Base-by-base conservation (phyloP, 805 yeast species). In the Monosporozyma aerobia region DNA sequence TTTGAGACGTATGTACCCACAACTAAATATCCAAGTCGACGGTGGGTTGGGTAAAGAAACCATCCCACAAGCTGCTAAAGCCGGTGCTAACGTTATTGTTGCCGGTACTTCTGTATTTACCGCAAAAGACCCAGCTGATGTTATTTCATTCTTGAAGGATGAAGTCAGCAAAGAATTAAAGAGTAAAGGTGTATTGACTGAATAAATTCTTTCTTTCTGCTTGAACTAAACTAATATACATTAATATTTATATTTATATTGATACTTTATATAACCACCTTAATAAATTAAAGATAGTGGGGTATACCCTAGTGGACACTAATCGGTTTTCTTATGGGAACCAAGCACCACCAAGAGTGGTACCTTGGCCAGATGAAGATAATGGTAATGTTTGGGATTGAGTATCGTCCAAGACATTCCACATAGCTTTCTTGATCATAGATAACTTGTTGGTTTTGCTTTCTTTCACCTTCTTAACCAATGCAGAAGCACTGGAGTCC, bases 51-150 rank as follows among this genome's bases (percentile, higher is more conserved):
- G 95, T 53, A 82, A 82, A 57, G 90, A 81, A 45, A 94, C 96
- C 1, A 83, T 92, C 48, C 85, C 82, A 51, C 77, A 75, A 19
- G 97, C 97, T 44, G 96, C 97, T n/a, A 77, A 80, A 51, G 97
- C 98, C 10, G 99, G 99, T 53, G 99, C 99, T 50, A 94, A 94
- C 65, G 97, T 90, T 48, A 90, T 94, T 64, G 99, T 94, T 48
- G 97, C 99, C 3, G 99, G 99, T 47, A 92, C 97, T 14, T 79
- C 95, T 49, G 95, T 92, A 14, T 94, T 90, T 74, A 82, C 83
- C 54, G 95, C 97, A 7, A 74, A 77, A 10, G 83, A 85, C 58
- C 97, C 98, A 22, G 73, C 73, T 10, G 85, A 81, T 58, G 85
- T 89, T 59, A 90, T 94, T 59, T 73, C 73, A 49, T 77, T 77